A percentile compares a stretch with the other conserved stretches of the same genome.
Conservation (phyloP, 495 filamentous ascomycete species). For the Tetracladium setigerum region DNA sequence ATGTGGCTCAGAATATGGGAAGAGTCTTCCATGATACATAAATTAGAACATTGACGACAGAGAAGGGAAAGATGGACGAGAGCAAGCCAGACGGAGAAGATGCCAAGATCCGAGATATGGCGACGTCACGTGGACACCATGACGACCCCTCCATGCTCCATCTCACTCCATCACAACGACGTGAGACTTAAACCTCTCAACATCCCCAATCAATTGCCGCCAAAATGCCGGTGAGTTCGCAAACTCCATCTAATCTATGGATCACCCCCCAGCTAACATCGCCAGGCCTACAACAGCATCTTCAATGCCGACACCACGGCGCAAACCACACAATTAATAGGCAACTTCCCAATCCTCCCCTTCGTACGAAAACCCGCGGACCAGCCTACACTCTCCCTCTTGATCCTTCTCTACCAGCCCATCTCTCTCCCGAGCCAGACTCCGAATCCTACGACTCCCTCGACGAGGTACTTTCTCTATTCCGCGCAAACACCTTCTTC, state of each 20-base stretch:
- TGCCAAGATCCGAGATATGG: too few species aligned
- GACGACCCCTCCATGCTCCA: too few species aligned
- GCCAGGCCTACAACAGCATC: constrained; percentile 87
- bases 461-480: constrained; percentile 86
- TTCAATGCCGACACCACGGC: constrained; percentile 65
- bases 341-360: constrained; percentile 93
- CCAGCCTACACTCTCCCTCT: constrained; percentile 75
- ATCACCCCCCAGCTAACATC: background rate
- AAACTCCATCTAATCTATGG: background rate
- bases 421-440: constrained; percentile 69
- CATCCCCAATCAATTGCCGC: too few species aligned
- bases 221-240: too few species aligned
- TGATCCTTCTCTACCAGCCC: constrained; percentile 56
- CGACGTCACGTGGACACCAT: too few species aligned
- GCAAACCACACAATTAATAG: constrained; percentile 33
- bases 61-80: too few species aligned
- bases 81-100: too few species aligned
- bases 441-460: constrained; percentile 88
- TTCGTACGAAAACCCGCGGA: constrained; percentile 87
- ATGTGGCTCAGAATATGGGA: too few species aligned
- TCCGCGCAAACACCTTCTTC: constrained; percentile 97
- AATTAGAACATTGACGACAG: too few species aligned
- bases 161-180: too few species aligned
- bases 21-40: too few species aligned
- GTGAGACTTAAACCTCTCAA: too few species aligned